Evolutionary conservation across 192 early-diverging fungal species (phyloP), one percentile per base, ranked within the genome.

Genomic region (Entomortierella lignicola): DNA sequence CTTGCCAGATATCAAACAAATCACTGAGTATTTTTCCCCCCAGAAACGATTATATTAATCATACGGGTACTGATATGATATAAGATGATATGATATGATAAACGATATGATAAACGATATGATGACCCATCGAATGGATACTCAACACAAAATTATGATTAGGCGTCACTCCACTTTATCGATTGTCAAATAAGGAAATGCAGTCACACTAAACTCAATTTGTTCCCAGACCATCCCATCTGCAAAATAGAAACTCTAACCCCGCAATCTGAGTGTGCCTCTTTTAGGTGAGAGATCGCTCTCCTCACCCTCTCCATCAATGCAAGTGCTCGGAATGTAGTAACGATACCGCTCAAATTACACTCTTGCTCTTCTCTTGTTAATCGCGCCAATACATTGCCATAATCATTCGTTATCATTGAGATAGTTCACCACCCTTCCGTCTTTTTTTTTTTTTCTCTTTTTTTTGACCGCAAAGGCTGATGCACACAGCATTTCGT

Each of bases 191-290:
- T 23, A 21, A 32, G 18, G n/a, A 48, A 21, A 23, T 15, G 23
- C 27, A 55, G 37, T 54, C 34, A 44, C 48, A 75, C 32, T n/a
- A 23, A 48, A 62, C 29, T 12, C 62, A 41, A 31, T 66, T 25
- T 66, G 37, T 27, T n/a, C n/a, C n/a, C n/a, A n/a, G n/a, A n/a
- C n/a, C n/a, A n/a, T n/a, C n/a, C n/a, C n/a, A n/a, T n/a, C n/a
- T n/a, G n/a, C n/a, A n/a, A 32, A 43, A 66, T 15, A 56, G 25
- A 73, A 77, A 77, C 73, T 63, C 55, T 77, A 77, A 77, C 73
- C 73, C 73, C 73, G 60, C 73, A 77, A 63, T 77, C 60, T 50
- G 57, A 62, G 58, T 25, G 44, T 66, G 29, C 18, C 47, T 50
- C 34, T 25, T 13, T 64, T 72, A 59, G 55, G 62, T 32, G 61